Percentiles rank a stretch among this genome's conserved stretches.
Conservation (phyloP, 257 asterid genomes). For the Solanum clarkiae region DNA sequence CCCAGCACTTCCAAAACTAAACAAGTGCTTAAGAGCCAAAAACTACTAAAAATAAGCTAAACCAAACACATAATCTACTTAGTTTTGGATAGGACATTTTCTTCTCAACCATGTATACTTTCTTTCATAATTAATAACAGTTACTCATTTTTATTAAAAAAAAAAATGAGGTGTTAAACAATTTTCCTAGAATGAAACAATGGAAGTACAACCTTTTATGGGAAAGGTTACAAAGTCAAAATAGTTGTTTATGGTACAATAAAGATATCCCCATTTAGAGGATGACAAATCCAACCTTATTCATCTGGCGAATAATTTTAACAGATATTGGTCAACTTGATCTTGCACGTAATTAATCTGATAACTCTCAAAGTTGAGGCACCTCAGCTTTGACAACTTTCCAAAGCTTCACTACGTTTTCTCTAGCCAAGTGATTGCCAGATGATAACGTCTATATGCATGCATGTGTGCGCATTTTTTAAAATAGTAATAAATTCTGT, state of each 20-base stretch:
- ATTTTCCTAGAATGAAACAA: neutral
- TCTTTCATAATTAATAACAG: neutral
- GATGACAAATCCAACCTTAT: neutral
- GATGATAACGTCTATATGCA: neutral
- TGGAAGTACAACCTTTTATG: neutral
- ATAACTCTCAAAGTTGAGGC: neutral
- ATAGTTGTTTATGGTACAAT: neutral
- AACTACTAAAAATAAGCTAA: no score
- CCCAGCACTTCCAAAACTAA: no score
- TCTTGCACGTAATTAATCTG: neutral
- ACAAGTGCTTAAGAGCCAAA: no score
- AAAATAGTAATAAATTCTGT: neutral
- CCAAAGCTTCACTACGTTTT: neutral
- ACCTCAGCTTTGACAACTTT: neutral
- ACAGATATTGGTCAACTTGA: neutral
- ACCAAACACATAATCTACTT: neutral
- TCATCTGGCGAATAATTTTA: neutral
- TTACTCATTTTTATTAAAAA: neutral
- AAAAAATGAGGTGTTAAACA: neutral
- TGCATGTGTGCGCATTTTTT: neutral
- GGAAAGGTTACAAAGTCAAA: neutral
- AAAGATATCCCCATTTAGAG: neutral
- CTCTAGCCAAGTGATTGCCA: neutral
- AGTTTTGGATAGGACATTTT: neutral
- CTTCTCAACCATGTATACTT: neutral